A percentile compares a stretch with the other conserved stretches of the same genome.
Conservation (phyloP, 352 stramenopile genomes). For the Phytophthora palmivora region DNA sequence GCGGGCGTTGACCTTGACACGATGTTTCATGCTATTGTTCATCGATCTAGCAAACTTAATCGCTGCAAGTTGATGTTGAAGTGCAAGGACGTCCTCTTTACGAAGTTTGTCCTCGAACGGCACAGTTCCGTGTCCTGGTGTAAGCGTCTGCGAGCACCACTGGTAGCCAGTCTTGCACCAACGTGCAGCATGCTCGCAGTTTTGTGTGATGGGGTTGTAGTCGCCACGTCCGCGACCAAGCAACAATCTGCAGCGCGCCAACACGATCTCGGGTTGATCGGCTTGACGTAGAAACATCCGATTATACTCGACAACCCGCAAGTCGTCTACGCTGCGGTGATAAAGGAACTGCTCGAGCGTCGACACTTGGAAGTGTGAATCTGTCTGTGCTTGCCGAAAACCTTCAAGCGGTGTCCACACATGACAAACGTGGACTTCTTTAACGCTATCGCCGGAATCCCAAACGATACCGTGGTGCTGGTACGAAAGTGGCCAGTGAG, state of each 20-base stretch:
- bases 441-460: slow-evolving; percentile 45
- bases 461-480: slow-evolving; percentile 79
- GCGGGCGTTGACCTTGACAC: slow-evolving; percentile 28
- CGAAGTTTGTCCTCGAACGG: slow-evolving; percentile 57
- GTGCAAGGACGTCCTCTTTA: slow-evolving; percentile 48
- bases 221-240: slow-evolving; percentile 54
- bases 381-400: slow-evolving; percentile 50
- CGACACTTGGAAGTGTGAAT: slow-evolving; percentile 68
- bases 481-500: slow-evolving; percentile 70
- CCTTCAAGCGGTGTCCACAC: slow-evolving; percentile 60
- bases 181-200: slow-evolving; percentile 64
- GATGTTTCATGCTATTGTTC: slow-evolving; percentile 1
- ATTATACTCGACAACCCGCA: slow-evolving; percentile 64
- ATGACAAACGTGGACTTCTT: slow-evolving; percentile 51
- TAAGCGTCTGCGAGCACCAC: slow-evolving; percentile 62
- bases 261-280: slow-evolving; percentile 57
- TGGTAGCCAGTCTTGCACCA: slow-evolving; percentile 58
- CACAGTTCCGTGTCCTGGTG: slow-evolving; percentile 41
- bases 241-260: slow-evolving; percentile 64
- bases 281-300: slow-evolving; percentile 48
- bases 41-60: slow-evolving; percentile 42
- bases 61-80: slow-evolving; percentile 51
- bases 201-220: slow-evolving; percentile 72
- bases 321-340: slow-evolving; percentile 39
- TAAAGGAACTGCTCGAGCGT: slow-evolving; percentile 65